Percentiles rank a stretch among this genome's conserved stretches.
These are phyloP conservation scores for Alternaria gansuensis DNA, from an alignment of 2,329 filamentous ascomycete genomes.

Conservation along the genomic window DNA sequence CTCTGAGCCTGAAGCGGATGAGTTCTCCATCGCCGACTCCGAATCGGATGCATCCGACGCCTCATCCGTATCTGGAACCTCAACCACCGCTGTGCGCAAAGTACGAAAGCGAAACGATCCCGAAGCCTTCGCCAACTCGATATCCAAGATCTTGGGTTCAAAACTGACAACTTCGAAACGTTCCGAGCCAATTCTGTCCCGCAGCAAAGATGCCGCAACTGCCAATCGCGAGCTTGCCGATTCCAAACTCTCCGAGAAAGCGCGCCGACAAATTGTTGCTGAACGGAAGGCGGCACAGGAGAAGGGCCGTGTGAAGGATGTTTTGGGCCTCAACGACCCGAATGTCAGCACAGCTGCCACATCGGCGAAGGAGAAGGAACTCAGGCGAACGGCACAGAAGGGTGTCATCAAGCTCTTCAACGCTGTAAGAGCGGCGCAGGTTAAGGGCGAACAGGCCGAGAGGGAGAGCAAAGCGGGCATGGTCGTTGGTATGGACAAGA, in stretches of 20 bases:
- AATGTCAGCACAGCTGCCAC: constrained; percentile 61
- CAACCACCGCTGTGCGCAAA: constrained; percentile 47
- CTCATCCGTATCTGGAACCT: constrained; percentile 47
- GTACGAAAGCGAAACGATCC: constrained; percentile 93
- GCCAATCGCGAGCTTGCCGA: constrained; percentile 78
- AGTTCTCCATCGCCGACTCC: constrained; percentile 45
- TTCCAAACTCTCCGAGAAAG: constrained; percentile 80
- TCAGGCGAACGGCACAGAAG: constrained; percentile 88
- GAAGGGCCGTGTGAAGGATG: constrained; percentile 87
- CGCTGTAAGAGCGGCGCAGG: constrained; percentile 89
- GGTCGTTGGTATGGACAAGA: constrained; percentile 78
- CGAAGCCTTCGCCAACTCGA: constrained; percentile 86
- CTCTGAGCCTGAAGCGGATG: constrained; percentile 50
- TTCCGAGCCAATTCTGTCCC: constrained; percentile 87
- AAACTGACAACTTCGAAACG: constrained; percentile 85
- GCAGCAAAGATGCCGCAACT: constrained; percentile 77
- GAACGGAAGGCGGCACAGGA: constrained; percentile 83
- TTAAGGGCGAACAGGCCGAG: constrained; percentile 82
- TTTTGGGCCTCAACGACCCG: constrained; percentile 71
- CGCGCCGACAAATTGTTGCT: constrained; percentile 77
- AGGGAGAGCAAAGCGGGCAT: constrained; percentile 74
- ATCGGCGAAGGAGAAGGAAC: constrained; percentile 75
- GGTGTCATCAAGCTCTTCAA: constrained; percentile 98
- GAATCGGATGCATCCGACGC: constrained; percentile 50
- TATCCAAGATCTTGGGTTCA: constrained; percentile 89